Evolutionary conservation across 768 basidiomycete species (phyloP).

Genomic region (Trametes cubensis): DNA sequence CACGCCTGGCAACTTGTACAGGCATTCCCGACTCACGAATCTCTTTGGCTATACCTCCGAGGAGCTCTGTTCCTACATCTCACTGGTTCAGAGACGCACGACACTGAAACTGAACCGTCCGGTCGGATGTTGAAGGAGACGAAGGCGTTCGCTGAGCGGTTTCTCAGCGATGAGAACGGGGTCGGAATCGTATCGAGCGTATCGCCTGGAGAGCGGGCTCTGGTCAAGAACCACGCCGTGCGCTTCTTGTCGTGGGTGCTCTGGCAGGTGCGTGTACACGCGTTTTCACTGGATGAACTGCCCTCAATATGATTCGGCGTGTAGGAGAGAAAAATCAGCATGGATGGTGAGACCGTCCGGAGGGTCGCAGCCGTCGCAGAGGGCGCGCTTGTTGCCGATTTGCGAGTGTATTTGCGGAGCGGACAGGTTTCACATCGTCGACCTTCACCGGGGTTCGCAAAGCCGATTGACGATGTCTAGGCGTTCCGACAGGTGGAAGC

Average conservation of each 20-base stretch:
- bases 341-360: background rate
- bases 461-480: too few relatives aligned
- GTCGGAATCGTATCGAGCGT: background rate
- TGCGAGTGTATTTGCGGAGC: background rate
- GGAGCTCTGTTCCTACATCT: conserved; percentile 1
- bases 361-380: background rate
- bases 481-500: too few relatives aligned
- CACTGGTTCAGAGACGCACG: background rate
- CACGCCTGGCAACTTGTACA: conserved; percentile 55
- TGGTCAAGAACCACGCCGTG: conserved; percentile 6
- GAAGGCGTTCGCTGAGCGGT: background rate
- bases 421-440: too few relatives aligned
- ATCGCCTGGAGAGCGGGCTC: background rate
- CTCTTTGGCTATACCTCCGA: conserved; percentile 67
- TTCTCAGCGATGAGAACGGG: conserved; percentile 2
- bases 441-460: too few relatives aligned
- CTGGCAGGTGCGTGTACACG: conserved; percentile 8
- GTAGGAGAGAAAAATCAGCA: background rate
- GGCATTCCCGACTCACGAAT: conserved; percentile 58
- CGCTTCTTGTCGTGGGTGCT: conserved; percentile 6
- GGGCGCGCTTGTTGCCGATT: background rate
- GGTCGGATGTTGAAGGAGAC: background rate
- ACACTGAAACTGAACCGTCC: background rate
- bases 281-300: background rate
- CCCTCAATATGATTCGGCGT: background rate